Percentiles rank a stretch among this genome's conserved stretches.
Conservation (phyloP, 345 rosid genomes). For the Cardiospermum halicacabum region DNA sequence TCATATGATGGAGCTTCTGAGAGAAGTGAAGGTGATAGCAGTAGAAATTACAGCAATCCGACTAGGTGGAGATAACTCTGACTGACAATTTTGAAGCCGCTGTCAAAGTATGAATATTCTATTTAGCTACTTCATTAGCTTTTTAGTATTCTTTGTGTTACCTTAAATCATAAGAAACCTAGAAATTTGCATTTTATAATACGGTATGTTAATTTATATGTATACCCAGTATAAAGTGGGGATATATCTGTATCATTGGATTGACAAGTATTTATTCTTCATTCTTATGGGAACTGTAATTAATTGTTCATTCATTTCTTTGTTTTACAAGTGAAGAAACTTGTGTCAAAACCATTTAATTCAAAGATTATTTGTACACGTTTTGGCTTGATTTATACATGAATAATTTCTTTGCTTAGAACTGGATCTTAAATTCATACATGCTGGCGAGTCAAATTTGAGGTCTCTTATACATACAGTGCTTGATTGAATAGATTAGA, state of each 20-base stretch:
- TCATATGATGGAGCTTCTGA: constrained; percentile 36
- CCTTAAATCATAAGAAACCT: constrained; percentile 23
- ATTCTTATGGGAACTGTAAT: constrained; percentile 21
- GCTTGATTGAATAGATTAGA: too few species aligned
- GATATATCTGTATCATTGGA: constrained; percentile 28
- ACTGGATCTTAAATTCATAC: too few species aligned
- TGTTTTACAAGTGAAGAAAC: constrained; percentile 10
- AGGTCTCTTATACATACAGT: too few species aligned
- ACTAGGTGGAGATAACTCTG: constrained; percentile 38
- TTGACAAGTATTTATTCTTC: constrained; percentile 24
- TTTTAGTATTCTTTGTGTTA: constrained; percentile 21
- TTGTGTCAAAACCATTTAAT: too few species aligned
- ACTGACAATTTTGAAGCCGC: constrained; percentile 22
- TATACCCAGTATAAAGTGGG: constrained; percentile 11
- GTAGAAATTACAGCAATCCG: constrained; percentile 32
- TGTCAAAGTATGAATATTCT: constrained; percentile 9
- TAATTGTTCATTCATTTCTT: constrained; percentile 13
- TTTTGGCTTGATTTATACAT: too few species aligned
- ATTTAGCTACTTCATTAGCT: background rate
- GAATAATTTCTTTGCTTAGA: too few species aligned
- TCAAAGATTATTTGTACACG: too few species aligned
- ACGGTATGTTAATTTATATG: background rate
- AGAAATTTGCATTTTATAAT: constrained; percentile 17
- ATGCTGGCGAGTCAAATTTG: too few species aligned
- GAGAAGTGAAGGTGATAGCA: constrained; percentile 39